Conservation (phyloP, 1,284 basidiomycete genomes). For the Cutaneotrichosporon mucoides region DNA sequence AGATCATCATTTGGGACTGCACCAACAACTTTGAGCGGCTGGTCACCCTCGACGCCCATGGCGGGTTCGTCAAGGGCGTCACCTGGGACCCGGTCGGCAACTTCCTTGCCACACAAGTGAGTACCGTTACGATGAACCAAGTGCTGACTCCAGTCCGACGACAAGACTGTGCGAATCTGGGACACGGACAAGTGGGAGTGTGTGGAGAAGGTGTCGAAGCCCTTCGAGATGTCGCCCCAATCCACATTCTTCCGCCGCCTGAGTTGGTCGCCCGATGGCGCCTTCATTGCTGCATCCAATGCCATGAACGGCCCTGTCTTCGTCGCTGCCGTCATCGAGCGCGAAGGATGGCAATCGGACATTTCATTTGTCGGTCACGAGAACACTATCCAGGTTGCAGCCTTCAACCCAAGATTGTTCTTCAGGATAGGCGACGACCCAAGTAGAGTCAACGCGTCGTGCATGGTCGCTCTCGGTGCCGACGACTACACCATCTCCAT, state of each 20-base stretch:
- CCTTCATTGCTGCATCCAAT: conserved; percentile 93
- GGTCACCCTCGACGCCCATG: conserved; percentile 77
- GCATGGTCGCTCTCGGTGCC: conserved; percentile 79
- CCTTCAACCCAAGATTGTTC: conserved; percentile 90
- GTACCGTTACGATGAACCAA: no score
- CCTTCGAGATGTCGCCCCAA: conserved; percentile 89
- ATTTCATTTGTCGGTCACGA: conserved; percentile 95
- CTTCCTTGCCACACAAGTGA: conserved; percentile 76
- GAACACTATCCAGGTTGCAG: conserved; percentile 94
- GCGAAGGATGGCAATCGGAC: conserved; percentile 79
- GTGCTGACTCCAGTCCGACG: conserved; percentile 72
- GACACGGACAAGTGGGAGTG: conserved; percentile 85
- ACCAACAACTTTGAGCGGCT: conserved; percentile 71
- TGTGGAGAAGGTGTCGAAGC: conserved; percentile 77
- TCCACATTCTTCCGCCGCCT: conserved; percentile 91
- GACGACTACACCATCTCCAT: conserved; percentile 76
- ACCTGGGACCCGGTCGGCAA: conserved; percentile 98
- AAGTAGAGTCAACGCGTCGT: conserved; percentile 36
- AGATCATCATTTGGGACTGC: conserved; percentile 89
- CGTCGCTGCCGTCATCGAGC: conserved; percentile 88
- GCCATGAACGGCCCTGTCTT: conserved; percentile 98
- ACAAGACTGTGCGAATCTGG: conserved; percentile 96
- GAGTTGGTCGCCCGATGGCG: conserved; percentile 99
- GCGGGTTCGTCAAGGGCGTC: conserved; percentile 97
- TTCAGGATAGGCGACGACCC: conserved; percentile 57